phyloP scores from a whole-genome alignment of 805 yeast species.

The Schwanniomyces pseudopolymorphus region DNA sequence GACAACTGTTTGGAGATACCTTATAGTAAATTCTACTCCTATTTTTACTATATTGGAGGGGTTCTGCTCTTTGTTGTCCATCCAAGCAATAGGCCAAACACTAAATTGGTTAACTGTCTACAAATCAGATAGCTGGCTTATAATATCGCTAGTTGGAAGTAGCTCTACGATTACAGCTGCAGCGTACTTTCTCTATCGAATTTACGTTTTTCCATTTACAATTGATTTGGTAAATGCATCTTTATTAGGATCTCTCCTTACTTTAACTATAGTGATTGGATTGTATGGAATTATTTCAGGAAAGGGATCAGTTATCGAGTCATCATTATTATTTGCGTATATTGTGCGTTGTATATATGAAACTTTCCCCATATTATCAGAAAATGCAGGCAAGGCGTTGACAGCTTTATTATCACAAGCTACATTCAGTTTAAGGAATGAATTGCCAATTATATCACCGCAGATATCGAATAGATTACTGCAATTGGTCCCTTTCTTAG shows the following conservation, averaged over 20 bases:
- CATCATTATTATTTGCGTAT: conserved; percentile 82
- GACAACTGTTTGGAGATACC: conserved; percentile 67
- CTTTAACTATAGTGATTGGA: conserved; percentile 72
- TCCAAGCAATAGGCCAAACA: conserved; percentile 88
- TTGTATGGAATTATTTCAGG: conserved; percentile 81
- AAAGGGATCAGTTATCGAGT: conserved; percentile 87
- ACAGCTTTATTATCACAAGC: conserved; percentile 33
- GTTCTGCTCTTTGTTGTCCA: conserved; percentile 84
- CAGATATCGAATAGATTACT: conserved; percentile 33
- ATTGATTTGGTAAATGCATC: conserved; percentile 76
- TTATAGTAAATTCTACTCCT: conserved; percentile 81
- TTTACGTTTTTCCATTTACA: conserved; percentile 73
- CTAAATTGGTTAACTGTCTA: conserved; percentile 62
- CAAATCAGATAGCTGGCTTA: conserved; percentile 76
- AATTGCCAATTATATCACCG: conserved; percentile 37
- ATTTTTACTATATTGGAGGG: conserved; percentile 90
- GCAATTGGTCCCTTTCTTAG: conserved; percentile 42
- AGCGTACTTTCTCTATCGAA: conserved; percentile 75
- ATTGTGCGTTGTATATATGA: conserved; percentile 92
- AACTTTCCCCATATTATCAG: conserved; percentile 83
- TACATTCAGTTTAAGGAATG: conserved; percentile 30
- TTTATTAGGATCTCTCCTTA: conserved; percentile 79
- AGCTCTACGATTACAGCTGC: conserved; percentile 77
- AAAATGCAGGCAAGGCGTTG: conserved; percentile 38
- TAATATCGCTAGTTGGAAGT: conserved; percentile 66